Evolutionary conservation across 2,329 filamentous ascomycete species (phyloP), one percentile per base, ranked within the genome.

Genomic region (Exophiala sp.): DNA sequence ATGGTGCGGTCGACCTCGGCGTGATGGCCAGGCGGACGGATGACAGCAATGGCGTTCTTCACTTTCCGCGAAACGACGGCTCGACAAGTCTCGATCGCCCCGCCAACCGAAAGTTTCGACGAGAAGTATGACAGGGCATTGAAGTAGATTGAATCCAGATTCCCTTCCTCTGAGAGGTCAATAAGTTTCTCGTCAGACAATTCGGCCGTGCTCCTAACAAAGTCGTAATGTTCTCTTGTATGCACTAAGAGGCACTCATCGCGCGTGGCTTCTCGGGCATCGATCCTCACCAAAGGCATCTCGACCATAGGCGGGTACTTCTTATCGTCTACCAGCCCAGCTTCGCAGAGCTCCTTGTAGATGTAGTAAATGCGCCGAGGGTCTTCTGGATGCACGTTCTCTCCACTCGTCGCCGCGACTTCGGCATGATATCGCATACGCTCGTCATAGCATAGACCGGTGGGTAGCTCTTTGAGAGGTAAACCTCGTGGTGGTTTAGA

Each of bases 361-460:
- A 99, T 99, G 65, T 89, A 87, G 64, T 91, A 89, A 55, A 99
- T 96, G 11, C 94, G 85, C 24, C 90, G 80, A 1, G 94, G 94
- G 65, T 99, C 94, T 70, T 99, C 94, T 0, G 94, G 94, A 66
- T 99, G 94, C 47, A 95, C 86, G 18, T 92, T 87, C 44, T 85
- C 81, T 1, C 80, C 79, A 14, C 75, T 71, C 3, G 75, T 73
- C 2, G 78, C 75, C 14, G 89, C 85, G 12, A 89, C 85, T 67
- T 96, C 95, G 50, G 91, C 88, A 69, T 99, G 94, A 57, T 95
- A 87, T 57, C 94, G 90, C 94, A 99, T 99, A 32, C 92, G 84
- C 53, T 89, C 85, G 73, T 99, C 94, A 68, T 97, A 99, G 62
- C 89, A 92, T 57, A 87, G 84, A 3, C 89, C 89, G 0, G 88